phyloP scores from a whole-genome alignment of 257 asterid genomes.

The Ilex aquifolium region DNA sequence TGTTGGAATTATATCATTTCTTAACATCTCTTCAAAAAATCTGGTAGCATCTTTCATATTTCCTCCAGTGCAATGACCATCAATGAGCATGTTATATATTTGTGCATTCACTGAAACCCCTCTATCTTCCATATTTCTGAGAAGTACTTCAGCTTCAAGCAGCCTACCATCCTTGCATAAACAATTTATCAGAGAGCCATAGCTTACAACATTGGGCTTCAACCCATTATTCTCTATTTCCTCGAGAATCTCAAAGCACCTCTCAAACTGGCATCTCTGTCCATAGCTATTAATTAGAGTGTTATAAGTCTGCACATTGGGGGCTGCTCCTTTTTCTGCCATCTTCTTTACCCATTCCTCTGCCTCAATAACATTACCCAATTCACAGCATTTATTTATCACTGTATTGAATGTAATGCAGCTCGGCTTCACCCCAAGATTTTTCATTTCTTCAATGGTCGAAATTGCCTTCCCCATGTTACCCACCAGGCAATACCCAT shows the following conservation, averaged over 20 bases:
- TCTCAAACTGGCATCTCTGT: slow-evolving; percentile 37
- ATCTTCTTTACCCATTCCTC: slow-evolving; percentile 49
- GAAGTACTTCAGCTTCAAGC: slow-evolving; percentile 54
- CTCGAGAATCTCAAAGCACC: slow-evolving; percentile 62
- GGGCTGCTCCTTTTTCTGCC: slow-evolving; percentile 47
- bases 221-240: slow-evolving; percentile 59
- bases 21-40: slow-evolving; percentile 47
- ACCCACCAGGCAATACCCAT: slow-evolving; percentile 59
- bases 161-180: slow-evolving; percentile 65
- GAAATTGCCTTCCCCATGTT: slow-evolving; percentile 44
- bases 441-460: slow-evolving; percentile 52
- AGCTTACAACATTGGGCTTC: slow-evolving; percentile 53
- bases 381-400: slow-evolving; percentile 39
- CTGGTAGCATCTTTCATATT: slow-evolving; percentile 35
- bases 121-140: slow-evolving; percentile 56
- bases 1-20: slow-evolving; percentile 37
- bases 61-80: slow-evolving; percentile 52
- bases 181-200: slow-evolving; percentile 60
- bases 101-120: slow-evolving; percentile 56
- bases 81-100: slow-evolving; percentile 61
- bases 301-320: slow-evolving; percentile 57
- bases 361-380: slow-evolving; percentile 58
- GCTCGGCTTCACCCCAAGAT: slow-evolving; percentile 45
- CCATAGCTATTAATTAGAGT: slow-evolving; percentile 66
- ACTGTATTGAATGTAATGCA: slow-evolving; percentile 59